These are phyloP conservation scores for Mycosphaerella arachidis DNA, from an alignment of 2,329 filamentous ascomycete species.

Conservation along the genomic window DNA sequence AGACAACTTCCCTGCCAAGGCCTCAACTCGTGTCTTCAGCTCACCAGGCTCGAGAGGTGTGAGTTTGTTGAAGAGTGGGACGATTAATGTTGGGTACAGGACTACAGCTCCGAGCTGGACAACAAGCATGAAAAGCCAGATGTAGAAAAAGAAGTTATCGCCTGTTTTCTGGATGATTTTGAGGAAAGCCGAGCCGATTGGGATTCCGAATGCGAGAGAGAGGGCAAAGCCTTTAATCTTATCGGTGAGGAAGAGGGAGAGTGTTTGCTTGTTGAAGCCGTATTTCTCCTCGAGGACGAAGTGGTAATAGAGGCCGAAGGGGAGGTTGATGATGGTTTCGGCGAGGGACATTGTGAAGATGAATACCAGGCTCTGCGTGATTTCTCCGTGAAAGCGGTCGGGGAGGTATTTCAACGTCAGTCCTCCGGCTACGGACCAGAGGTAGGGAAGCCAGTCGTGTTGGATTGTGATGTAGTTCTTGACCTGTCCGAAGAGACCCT, in stretches of 20 bases:
- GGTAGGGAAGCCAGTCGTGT: constrained; percentile 81
- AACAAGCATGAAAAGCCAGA: constrained; percentile 86
- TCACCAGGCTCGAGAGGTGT: constrained; percentile 82
- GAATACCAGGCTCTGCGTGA: constrained; percentile 88
- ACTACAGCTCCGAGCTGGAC: constrained; percentile 94
- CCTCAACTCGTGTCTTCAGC: constrained; percentile 84
- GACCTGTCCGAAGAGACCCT: constrained; percentile 75
- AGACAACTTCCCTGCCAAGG: constrained; percentile 72
- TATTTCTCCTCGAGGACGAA: constrained; percentile 96
- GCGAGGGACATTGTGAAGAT: constrained; percentile 81
- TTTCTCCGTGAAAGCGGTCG: constrained; percentile 76
- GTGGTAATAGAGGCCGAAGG: constrained; percentile 82
- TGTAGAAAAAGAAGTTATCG: constrained; percentile 93
- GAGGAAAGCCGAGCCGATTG: constrained; percentile 86
- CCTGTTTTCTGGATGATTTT: constrained; percentile 93
- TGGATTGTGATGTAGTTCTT: constrained; percentile 88
- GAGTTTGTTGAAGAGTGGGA: constrained; percentile 97
- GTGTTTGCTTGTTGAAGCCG: constrained; percentile 97
- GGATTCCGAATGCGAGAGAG: constrained; percentile 72
- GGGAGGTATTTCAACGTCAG: constrained; percentile 72
- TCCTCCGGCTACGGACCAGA: constrained; percentile 78
- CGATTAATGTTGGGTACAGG: constrained; percentile 88
- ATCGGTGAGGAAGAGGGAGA: constrained; percentile 81
- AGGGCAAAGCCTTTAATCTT: constrained; percentile 87
- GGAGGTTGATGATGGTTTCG: constrained; percentile 73